Percentiles rank a stretch among this genome's conserved stretches.
These are phyloP conservation scores for Vitis hybrid DNA, from an alignment of 177 flowering plant species.

Conservation along the genomic window DNA sequence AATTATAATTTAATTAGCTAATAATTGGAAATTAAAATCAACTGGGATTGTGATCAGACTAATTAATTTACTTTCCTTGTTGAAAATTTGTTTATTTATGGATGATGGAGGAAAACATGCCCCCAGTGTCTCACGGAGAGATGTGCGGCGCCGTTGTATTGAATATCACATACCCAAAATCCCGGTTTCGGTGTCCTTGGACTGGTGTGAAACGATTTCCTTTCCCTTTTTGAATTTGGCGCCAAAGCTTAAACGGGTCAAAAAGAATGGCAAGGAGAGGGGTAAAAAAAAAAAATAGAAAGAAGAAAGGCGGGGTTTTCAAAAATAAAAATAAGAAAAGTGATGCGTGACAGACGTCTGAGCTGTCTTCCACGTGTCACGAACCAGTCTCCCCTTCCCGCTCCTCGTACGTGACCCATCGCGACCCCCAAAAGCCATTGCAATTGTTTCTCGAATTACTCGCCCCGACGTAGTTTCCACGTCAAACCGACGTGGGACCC, in stretches of 20 bases:
- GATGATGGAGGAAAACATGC: conserved; percentile 29
- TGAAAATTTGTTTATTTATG: conserved; percentile 18
- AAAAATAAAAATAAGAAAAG: not conserved
- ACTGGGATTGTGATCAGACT: not conserved
- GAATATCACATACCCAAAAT: not conserved
- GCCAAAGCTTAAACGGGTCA: conserved; percentile 24
- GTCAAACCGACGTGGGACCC: conserved; percentile 11
- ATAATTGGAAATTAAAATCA: not conserved
- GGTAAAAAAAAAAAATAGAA: too few species aligned
- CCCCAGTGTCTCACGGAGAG: conserved; percentile 28
- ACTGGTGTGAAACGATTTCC: not conserved
- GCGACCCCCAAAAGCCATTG: conserved; percentile 12
- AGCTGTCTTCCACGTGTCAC: conserved; percentile 28
- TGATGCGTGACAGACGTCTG: not conserved
- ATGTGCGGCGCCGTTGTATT: conserved; percentile 34
- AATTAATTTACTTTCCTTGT: not conserved
- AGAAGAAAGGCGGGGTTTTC: conserved; percentile 11
- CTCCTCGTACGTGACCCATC: conserved; percentile 9
- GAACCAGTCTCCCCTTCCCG: not conserved
- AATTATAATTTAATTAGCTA: too few species aligned
- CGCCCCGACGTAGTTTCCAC: conserved; percentile 12
- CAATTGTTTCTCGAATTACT: not conserved
- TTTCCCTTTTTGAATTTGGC: conserved; percentile 24
- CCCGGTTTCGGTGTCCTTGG: not conserved
- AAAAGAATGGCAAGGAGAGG: conserved; percentile 2